Evolutionary conservation across 2,329 filamentous ascomycete genomes (phyloP).

Genomic region (Colletotrichum cuscutae): DNA sequence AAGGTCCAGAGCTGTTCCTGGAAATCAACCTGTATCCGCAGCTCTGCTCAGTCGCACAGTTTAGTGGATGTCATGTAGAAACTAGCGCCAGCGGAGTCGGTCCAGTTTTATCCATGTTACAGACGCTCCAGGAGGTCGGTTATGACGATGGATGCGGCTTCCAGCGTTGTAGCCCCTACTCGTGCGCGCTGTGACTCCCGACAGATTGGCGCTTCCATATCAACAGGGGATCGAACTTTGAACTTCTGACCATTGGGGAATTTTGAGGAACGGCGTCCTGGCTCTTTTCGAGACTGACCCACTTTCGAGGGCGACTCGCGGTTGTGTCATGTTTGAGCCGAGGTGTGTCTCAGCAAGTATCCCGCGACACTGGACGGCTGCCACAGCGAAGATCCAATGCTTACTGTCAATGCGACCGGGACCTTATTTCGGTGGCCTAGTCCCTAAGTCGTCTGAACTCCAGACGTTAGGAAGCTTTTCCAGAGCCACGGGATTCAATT

Average conservation of each 20-base stretch:
- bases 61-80: not conserved
- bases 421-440: not conserved
- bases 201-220: too few species aligned
- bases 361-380: slow-evolving; percentile 10
- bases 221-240: too few species aligned
- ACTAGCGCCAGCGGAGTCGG: not conserved
- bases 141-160: not conserved
- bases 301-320: slow-evolving; percentile 1
- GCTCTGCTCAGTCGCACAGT: too few species aligned
- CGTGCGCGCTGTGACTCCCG: not conserved
- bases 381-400: slow-evolving; percentile 13
- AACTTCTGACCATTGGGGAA: too few species aligned
- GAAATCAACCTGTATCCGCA: not conserved
- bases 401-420: slow-evolving; percentile 3
- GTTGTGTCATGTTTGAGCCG: slow-evolving; percentile 22
- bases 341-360: slow-evolving; percentile 18
- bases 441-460: slow-evolving; percentile 14
- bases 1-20: slow-evolving; percentile 18
- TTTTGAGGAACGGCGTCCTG: not conserved
- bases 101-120: slow-evolving; percentile 3
- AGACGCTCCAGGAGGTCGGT: not conserved
- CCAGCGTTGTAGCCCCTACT: not conserved
- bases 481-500: not conserved
- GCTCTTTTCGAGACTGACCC: not conserved
- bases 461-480: not conserved